Percentiles rank a stretch among this genome's conserved stretches.
Conservation (phyloP, 1,139 yeast genomes). For the Lodderomyces oxycetoniae region DNA sequence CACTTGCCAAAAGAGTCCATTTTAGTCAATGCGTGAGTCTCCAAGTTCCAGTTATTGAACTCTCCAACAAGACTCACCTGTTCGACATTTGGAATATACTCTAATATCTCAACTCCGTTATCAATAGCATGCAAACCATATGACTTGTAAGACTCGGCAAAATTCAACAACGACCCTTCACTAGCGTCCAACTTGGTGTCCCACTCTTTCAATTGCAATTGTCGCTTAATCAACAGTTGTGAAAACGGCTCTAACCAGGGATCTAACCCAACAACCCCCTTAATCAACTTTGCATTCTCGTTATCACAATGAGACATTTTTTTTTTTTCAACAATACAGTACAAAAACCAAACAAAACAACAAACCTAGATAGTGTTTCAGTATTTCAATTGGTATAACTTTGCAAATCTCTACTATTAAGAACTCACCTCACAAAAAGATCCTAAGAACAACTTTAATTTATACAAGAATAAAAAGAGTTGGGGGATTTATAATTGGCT, state of each 20-base stretch:
- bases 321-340: too few species aligned
- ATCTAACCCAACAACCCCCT: conserved; percentile 64
- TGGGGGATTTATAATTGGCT: too few species aligned
- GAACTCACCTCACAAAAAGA: too few species aligned
- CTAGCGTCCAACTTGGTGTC: conserved; percentile 37
- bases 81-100: conserved; percentile 87
- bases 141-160: conserved; percentile 57
- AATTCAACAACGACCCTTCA: conserved; percentile 46
- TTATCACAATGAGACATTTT: too few species aligned
- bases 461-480: too few species aligned
- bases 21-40: conserved; percentile 49
- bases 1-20: conserved; percentile 68
- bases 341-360: too few species aligned
- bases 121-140: conserved; percentile 70
- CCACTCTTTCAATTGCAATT: conserved; percentile 49
- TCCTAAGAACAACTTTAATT: too few species aligned
- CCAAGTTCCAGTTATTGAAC: conserved; percentile 76
- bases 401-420: too few species aligned
- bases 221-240: conserved; percentile 43
- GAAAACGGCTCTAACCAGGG: conserved; percentile 85
- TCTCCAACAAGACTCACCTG: conserved; percentile 81
- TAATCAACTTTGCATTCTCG: conserved; percentile 20
- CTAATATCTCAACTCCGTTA: conserved; percentile 58
- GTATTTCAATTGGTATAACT: too few species aligned
- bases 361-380: too few species aligned